Conservation (phyloP, 2,329 filamentous ascomycete genomes). For the Aspergillus fumigatus region DNA sequence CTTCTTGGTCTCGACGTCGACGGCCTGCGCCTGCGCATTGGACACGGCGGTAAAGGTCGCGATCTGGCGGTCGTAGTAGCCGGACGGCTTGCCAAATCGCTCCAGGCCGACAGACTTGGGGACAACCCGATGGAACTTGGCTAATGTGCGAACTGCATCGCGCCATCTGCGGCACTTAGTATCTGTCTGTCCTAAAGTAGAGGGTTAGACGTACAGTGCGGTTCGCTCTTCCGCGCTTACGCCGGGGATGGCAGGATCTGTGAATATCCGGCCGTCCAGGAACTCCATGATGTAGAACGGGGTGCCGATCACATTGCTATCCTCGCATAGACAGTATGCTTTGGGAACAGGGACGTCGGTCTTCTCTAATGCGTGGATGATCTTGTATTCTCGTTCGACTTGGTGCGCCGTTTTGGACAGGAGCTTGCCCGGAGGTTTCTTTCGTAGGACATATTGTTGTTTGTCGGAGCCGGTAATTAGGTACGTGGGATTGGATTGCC, state of each 20-base stretch:
- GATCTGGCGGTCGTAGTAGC: conserved; percentile 84
- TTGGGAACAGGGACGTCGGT: conserved; percentile 84
- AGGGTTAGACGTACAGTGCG: conserved; percentile 54
- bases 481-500: conserved; percentile 96
- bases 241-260: conserved; percentile 76
- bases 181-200: neutral
- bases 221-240: conserved; percentile 64
- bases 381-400: conserved; percentile 91
- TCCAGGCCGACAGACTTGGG: conserved; percentile 63
- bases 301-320: conserved; percentile 73
- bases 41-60: conserved; percentile 77
- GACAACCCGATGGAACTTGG: conserved; percentile 74
- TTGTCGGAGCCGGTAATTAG: conserved; percentile 71
- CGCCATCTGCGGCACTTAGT: conserved; percentile 58
- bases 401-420: conserved; percentile 92
- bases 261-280: conserved; percentile 87
- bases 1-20: conserved; percentile 71
- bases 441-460: conserved; percentile 79
- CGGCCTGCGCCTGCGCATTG: conserved; percentile 66
- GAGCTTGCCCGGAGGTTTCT: conserved; percentile 94
- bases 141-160: conserved; percentile 76
- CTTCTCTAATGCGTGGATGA: conserved; percentile 74
- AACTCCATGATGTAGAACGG: conserved; percentile 98
- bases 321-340: conserved; percentile 80
- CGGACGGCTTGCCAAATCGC: conserved; percentile 65